Conservation (phyloP, 2,329 filamentous ascomycete genomes). For the Elsinoe arachidis region DNA sequence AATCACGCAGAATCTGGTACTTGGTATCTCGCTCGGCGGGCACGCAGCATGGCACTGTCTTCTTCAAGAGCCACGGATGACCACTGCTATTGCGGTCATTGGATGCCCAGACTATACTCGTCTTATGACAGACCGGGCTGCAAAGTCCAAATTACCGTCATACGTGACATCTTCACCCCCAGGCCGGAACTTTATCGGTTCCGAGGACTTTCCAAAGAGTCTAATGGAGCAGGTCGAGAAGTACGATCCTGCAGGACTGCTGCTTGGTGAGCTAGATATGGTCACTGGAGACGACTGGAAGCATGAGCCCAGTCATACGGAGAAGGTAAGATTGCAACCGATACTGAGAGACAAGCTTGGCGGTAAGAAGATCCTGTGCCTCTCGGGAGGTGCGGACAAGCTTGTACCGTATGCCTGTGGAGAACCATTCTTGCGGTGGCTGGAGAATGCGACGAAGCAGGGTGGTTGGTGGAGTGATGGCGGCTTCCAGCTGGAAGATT, state of each 20-base stretch:
- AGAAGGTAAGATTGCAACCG: conserved; percentile 34
- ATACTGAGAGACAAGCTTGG: conserved; percentile 28
- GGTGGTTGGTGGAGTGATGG: conserved; percentile 48
- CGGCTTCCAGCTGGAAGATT: conserved; percentile 52
- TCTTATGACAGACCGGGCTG: conserved; percentile 72
- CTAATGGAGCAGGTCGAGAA: conserved; percentile 55
- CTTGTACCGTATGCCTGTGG: conserved; percentile 60
- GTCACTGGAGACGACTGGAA: conserved; percentile 23
- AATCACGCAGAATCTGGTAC: conserved; percentile 57
- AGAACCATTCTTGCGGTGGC: conserved; percentile 51
- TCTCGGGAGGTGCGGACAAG: conserved; percentile 59
- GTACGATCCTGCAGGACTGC: conserved; percentile 65
- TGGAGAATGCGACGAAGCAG: conserved; percentile 45
- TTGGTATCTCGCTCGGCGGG: conserved; percentile 79
- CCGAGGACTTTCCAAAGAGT: conserved; percentile 62
- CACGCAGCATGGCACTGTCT: conserved; percentile 81
- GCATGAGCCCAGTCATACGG: conserved; percentile 34
- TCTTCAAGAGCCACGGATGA: conserved; percentile 68
- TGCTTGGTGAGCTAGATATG: conserved; percentile 44
- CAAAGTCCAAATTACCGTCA: conserved; percentile 55
- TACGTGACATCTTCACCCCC: conserved; percentile 49
- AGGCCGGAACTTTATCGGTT: conserved; percentile 62
- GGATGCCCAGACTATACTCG: conserved; percentile 83
- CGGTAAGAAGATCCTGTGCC: conserved; percentile 56
- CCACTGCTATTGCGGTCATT: conserved; percentile 69